Evolutionary conservation across 179 eudicot genomes (phyloP), one percentile per base, ranked within the genome.

Genomic region (Spergularia azorica): DNA sequence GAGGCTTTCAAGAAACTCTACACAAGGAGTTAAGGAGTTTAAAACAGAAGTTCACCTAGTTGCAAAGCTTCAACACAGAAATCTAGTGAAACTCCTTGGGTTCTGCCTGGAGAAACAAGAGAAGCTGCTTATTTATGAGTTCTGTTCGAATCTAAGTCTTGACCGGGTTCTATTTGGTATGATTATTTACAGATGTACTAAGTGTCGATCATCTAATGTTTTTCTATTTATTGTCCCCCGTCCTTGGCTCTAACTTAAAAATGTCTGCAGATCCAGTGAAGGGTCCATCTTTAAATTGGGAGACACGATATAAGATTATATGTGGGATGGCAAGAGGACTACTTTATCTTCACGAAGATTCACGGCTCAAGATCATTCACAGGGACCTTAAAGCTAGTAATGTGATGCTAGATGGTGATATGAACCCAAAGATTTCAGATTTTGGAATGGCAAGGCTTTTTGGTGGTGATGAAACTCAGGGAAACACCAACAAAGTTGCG

Each of bases 21-120:
- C 59, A 39, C 84, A 84, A 75, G 84, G 87, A 13, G 66, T 67
- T n/a, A 76, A 77, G 16, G 86, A 84, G 72, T 84, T 84, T 67
- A 80, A 74, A 74, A 81, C 83, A 71, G 86, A 84, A 80, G 73
- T 79, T 13, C 75, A 63, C 10, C 76, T 84, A 46, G 80, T 84
- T 56, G 87, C 87, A 4, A 77, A 84, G 70, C 87, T 84, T 14
- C 87, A 84, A 67, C 87, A 84, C 69, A 67, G 78, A 73, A 84
- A 79, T 57, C 21, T 84, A 21, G 87, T 84, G 21, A 78, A 70
- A 76, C 87, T 84, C 48, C 55, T 84, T 10, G 87, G 82, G 59
- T 84, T 67, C 79, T 79, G 84, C 62, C 52, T 79, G 21, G 80
- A 62, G 12, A 69, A 71, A 20, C 67, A 77, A 62, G 87, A 84